A percentile compares a stretch with the other conserved stretches of the same genome.
Evolutionary conservation across 1,284 basidiomycete genomes (phyloP).

Genomic region (Stygiomarasmius scandens): DNA sequence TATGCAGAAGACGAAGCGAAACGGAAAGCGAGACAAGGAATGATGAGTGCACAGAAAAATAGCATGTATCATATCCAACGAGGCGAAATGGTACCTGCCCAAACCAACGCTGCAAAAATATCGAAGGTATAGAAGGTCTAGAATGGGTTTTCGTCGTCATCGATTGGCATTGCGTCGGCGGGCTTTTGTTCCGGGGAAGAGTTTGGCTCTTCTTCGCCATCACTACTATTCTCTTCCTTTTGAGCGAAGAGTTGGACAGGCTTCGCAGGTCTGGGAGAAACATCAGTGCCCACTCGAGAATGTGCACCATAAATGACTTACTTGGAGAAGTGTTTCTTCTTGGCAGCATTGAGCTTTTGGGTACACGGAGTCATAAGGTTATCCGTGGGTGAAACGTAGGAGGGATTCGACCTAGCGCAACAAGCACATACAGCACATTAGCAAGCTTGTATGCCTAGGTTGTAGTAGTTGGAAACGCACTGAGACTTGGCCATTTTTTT

Average conservation of each 20-base stretch:
- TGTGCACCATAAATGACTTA: constrained; percentile 40
- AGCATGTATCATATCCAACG: background rate
- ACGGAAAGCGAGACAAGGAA: constrained; percentile 4
- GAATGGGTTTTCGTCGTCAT: constrained; percentile 69
- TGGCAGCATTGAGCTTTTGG: constrained; percentile 85
- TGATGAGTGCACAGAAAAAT: constrained; percentile 12
- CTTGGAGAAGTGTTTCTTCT: constrained; percentile 92
- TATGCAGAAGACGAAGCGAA: constrained; percentile 3
- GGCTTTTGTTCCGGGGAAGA: constrained; percentile 21
- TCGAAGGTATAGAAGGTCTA: constrained; percentile 25
- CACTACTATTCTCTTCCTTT: constrained; percentile 44
- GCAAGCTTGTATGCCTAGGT: background rate
- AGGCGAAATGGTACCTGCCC: constrained; percentile 12
- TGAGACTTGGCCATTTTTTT: constrained; percentile 85
- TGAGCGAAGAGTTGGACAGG: constrained; percentile 63
- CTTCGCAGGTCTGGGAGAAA: constrained; percentile 50
- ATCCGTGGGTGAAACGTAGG: constrained; percentile 89
- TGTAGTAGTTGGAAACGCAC: constrained; percentile 47
- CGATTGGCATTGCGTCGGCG: constrained; percentile 37
- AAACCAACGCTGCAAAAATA: constrained; percentile 2
- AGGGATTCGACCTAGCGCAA: constrained; percentile 38
- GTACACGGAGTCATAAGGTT: constrained; percentile 90
- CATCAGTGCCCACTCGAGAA: constrained; percentile 16
- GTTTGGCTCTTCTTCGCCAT: constrained; percentile 34
- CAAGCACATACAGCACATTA: background rate